phyloP scores from a whole-genome alignment of 2,329 filamentous ascomycete genomes.

The Botrytis tulipae region DNA sequence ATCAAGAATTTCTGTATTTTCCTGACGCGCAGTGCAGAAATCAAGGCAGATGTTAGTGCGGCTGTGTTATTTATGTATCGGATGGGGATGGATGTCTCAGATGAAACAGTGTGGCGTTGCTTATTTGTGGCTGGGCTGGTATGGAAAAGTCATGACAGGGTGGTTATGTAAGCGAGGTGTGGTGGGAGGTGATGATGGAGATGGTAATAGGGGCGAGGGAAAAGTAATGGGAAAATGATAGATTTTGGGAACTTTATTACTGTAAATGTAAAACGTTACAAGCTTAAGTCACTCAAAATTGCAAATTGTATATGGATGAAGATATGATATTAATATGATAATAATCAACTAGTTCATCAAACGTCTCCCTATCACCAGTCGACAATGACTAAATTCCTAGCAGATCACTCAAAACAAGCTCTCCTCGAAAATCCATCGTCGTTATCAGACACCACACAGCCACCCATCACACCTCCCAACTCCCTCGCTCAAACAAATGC shows the following conservation, averaged over 20 bases:
- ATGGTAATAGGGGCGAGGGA: not conserved
- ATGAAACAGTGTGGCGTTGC: not conserved
- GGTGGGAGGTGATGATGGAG: not conserved
- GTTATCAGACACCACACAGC: not conserved
- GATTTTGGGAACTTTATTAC: too few species aligned
- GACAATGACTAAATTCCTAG: not conserved
- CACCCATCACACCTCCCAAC: not conserved
- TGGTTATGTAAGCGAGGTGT: not conserved
- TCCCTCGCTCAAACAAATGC: not conserved
- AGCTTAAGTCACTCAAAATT: not conserved
- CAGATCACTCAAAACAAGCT: not conserved
- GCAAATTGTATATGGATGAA: not conserved
- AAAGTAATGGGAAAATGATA: not conserved
- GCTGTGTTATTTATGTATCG: not conserved
- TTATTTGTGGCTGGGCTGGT: not conserved
- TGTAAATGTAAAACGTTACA: too few species aligned
- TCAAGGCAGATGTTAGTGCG: not conserved
- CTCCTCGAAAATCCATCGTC: not conserved
- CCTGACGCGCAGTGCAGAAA: not conserved
- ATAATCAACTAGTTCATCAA: not conserved
- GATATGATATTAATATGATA: not conserved
- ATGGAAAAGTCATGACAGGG: not conserved
- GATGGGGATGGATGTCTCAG: not conserved
- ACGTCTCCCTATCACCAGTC: not conserved
- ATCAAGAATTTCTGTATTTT: not conserved